Conservation (phyloP, 805 yeast genomes). For the Limtongia smithiae region DNA sequence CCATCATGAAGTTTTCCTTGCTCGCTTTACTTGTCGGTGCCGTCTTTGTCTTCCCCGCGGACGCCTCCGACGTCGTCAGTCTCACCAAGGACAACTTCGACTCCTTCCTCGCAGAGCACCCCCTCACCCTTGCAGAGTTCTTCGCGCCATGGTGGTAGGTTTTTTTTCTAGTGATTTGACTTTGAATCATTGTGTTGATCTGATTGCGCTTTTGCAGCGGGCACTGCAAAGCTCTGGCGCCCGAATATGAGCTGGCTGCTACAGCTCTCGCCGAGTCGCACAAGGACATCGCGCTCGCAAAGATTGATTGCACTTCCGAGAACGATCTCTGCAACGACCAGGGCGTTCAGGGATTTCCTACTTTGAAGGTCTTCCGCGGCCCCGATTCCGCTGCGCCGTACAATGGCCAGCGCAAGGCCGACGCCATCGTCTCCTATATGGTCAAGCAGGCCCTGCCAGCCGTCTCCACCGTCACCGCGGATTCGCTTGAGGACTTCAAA, state of each 20-base stretch:
- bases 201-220: constrained; percentile 47
- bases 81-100: constrained; percentile 65
- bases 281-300: constrained; percentile 69
- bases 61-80: constrained; percentile 82
- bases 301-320: constrained; percentile 80
- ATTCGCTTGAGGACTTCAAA: constrained; percentile 49
- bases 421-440: constrained; percentile 75
- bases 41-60: constrained; percentile 34
- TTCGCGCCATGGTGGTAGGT: constrained; percentile 80
- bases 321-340: constrained; percentile 63
- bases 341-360: constrained; percentile 79
- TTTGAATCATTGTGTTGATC: neutral
- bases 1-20: constrained; percentile 20
- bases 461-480: constrained; percentile 50
- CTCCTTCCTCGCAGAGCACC: constrained; percentile 63
- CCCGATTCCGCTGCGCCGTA: constrained; percentile 59
- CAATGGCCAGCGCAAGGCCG: constrained; percentile 80
- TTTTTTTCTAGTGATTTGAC: neutral
- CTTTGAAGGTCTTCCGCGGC: constrained; percentile 66
- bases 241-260: constrained; percentile 73
- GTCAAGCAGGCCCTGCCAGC: constrained; percentile 77
- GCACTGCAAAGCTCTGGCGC: constrained; percentile 82
- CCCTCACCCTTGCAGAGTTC: constrained; percentile 79
- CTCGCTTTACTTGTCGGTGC: constrained; percentile 14
- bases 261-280: constrained; percentile 55